phyloP scores from a whole-genome alignment of 345 rosid genomes.

The Salix suchowensis region DNA sequence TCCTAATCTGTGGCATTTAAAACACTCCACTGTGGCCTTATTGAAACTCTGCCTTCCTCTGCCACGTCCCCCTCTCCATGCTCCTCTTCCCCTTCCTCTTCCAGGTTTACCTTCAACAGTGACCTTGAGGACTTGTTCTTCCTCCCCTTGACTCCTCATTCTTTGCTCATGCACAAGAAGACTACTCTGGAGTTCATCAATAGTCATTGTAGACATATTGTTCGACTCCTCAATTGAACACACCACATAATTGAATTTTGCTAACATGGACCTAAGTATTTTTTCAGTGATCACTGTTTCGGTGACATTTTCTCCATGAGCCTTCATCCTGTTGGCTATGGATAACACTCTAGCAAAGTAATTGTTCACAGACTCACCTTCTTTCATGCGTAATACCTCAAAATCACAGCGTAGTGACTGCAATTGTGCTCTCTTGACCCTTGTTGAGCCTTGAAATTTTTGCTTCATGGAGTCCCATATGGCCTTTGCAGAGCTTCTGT shows the following conservation, averaged over 20 bases:
- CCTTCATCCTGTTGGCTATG: too few relatives aligned
- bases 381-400: too few relatives aligned
- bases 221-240: background rate
- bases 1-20: background rate
- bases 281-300: constrained; percentile 11
- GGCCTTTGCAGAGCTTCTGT: background rate
- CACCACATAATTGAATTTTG: background rate
- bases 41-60: background rate
- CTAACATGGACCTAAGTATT: background rate
- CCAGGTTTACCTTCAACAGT: background rate
- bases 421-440: too few relatives aligned
- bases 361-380: too few relatives aligned
- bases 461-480: constrained; percentile 9
- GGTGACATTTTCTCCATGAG: background rate
- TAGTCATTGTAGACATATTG: background rate
- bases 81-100: background rate
- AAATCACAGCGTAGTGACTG: too few relatives aligned
- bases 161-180: background rate
- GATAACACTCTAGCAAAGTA: too few relatives aligned
- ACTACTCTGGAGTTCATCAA: background rate
- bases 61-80: background rate
- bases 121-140: background rate
- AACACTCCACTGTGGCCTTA: background rate
- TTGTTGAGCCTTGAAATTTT: background rate
- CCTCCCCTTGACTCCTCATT: background rate